Evolutionary conservation across 179 eudicot genomes (phyloP).

Genomic region (Monotropa hypopitys): DNA sequence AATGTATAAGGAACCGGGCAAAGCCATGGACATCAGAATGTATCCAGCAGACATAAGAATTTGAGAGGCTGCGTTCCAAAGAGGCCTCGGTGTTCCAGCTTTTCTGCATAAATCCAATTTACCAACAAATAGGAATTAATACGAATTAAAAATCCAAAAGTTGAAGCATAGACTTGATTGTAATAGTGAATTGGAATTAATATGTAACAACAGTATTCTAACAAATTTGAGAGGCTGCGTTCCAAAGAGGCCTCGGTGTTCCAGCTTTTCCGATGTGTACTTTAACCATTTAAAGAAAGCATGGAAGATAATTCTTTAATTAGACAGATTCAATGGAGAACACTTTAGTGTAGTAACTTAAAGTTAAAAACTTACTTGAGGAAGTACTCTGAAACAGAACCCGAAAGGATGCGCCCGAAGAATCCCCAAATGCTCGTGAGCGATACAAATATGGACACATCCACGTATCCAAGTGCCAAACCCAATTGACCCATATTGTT

Average conservation of each 20-base stretch:
- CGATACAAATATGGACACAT: slow-evolving; percentile 77
- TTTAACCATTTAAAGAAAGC: too few species aligned
- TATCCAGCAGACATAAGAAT: slow-evolving; percentile 65
- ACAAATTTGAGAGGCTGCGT: too few species aligned
- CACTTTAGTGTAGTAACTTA: neutral
- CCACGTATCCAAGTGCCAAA: slow-evolving; percentile 61
- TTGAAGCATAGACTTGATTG: neutral
- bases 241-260: slow-evolving; percentile 85
- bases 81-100: slow-evolving; percentile 69
- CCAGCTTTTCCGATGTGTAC: slow-evolving; percentile 69
- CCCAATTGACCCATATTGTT: slow-evolving; percentile 97
- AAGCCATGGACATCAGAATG: slow-evolving; percentile 52
- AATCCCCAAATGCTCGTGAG: slow-evolving; percentile 79
- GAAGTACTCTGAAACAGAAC: slow-evolving; percentile 66
- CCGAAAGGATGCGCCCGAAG: slow-evolving; percentile 74
- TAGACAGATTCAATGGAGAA: neutral
- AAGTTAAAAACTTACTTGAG: slow-evolving; percentile 48
- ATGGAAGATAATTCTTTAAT: too few species aligned
- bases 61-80: slow-evolving; percentile 90
- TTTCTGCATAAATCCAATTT: slow-evolving; percentile 31
- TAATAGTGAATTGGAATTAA: too few species aligned
- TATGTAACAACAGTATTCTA: too few species aligned
- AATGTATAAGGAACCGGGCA: slow-evolving; percentile 71
- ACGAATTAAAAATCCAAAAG: neutral
- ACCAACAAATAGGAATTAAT: neutral